Conservation (phyloP, 352 stramenopile species). For the Phytophthora ramorum region DNA sequence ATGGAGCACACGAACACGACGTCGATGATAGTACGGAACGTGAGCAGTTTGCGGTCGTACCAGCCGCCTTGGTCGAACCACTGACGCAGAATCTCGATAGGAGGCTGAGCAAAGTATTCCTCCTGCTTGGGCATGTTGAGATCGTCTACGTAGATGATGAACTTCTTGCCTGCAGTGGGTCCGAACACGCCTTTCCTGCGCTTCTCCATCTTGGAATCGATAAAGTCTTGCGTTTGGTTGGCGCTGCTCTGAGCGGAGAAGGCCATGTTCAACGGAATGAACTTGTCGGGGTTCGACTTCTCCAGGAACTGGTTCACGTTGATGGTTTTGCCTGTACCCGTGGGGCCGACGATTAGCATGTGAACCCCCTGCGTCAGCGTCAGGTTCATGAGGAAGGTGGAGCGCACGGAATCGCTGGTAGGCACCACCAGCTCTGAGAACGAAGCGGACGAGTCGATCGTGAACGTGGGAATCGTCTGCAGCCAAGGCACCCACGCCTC, state of each 20-base stretch:
- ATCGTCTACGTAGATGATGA: conserved; percentile 95
- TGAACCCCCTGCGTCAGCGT: conserved; percentile 85
- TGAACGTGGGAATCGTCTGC: conserved; percentile 88
- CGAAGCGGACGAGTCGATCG: conserved; percentile 70
- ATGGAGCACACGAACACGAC: conserved; percentile 86
- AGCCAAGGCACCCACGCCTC: conserved; percentile 92
- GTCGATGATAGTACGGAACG: conserved; percentile 93
- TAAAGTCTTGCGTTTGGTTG: conserved; percentile 94
- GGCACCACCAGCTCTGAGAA: conserved; percentile 95
- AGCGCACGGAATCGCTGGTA: conserved; percentile 93
- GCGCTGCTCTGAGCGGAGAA: conserved; percentile 94
- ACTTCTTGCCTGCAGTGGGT: conserved; percentile 90
- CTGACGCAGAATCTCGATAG: conserved; percentile 95
- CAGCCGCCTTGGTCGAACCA: conserved; percentile 96
- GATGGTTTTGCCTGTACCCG: conserved; percentile 95
- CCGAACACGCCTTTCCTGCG: conserved; percentile 94
- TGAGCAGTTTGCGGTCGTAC: conserved; percentile 95
- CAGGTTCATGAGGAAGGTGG: conserved; percentile 93
- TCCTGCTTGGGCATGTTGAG: conserved; percentile 97
- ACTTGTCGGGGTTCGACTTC: conserved; percentile 89
- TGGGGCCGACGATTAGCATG: conserved; percentile 94
- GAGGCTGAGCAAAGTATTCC: conserved; percentile 94
- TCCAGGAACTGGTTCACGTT: conserved; percentile 94
- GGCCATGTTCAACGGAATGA: conserved; percentile 91
- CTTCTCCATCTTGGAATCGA: conserved; percentile 96